phyloP scores from a whole-genome alignment of 164 flowering plant genomes.

The Aristolochia contorta region DNA sequence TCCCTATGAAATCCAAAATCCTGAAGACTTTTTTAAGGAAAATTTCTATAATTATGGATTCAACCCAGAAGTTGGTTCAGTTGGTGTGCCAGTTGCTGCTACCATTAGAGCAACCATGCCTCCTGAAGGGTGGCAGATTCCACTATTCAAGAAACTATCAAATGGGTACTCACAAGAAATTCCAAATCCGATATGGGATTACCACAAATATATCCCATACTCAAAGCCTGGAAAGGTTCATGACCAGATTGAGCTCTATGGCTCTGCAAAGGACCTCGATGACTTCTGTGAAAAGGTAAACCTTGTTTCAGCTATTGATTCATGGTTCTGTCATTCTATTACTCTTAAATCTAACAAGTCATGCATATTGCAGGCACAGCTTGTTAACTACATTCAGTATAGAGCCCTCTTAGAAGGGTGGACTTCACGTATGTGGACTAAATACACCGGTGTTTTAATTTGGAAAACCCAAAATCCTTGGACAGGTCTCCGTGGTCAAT shows the following conservation, averaged over 20 bases:
- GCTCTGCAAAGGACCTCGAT: constrained; percentile 70
- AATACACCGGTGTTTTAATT: constrained; percentile 84
- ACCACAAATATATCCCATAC: constrained; percentile 91
- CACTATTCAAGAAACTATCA: constrained; percentile 48
- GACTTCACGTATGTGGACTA: constrained; percentile 96
- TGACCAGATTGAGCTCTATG: constrained; percentile 74
- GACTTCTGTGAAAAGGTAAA: constrained; percentile 94
- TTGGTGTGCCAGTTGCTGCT: constrained; percentile 94
- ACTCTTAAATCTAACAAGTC: neutral
- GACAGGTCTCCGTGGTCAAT: constrained; percentile 97
- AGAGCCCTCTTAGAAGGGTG: constrained; percentile 94
- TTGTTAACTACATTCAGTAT: constrained; percentile 84
- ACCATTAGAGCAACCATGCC: constrained; percentile 98
- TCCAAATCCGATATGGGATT: constrained; percentile 85
- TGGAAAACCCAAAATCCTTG: constrained; percentile 99
- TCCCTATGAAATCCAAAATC: constrained; percentile 91
- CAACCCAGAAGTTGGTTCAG: constrained; percentile 97
- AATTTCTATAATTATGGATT: constrained; percentile 73
- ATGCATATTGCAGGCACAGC: constrained; percentile 65
- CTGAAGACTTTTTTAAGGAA: constrained; percentile 83
- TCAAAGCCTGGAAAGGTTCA: constrained; percentile 72
- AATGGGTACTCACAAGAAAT: constrained; percentile 67
- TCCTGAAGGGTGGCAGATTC: constrained; percentile 86
- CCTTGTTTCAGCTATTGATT: neutral
- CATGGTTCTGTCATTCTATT: neutral